Percentiles rank a stretch among this genome's conserved stretches.
Conservation (phyloP, 371 early-diverging fungal genomes). For the Syncephalastrum contaminatum region DNA sequence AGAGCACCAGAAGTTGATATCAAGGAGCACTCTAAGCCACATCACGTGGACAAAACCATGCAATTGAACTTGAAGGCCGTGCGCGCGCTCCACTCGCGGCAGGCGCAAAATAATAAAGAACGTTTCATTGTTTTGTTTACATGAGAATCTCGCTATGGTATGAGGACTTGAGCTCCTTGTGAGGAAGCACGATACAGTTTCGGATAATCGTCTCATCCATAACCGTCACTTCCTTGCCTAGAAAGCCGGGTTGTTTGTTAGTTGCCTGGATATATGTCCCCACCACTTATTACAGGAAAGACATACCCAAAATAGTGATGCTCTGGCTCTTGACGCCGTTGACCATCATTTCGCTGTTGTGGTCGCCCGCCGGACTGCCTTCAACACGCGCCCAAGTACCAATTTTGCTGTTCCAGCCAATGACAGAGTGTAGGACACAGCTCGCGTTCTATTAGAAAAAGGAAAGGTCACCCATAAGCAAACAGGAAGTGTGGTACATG, state of each 20-base stretch:
- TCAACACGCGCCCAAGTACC: slow-evolving; percentile 95
- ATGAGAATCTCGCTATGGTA: slow-evolving; percentile 95
- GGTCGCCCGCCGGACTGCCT: slow-evolving; percentile 71
- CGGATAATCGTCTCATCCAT: slow-evolving; percentile 91
- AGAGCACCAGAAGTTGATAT: too few relatives aligned
- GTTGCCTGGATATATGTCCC: slow-evolving; percentile 54
- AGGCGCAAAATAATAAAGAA: too few relatives aligned
- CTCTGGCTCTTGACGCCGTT: slow-evolving; percentile 91
- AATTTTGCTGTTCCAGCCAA: slow-evolving; percentile 95
- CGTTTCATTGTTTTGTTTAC: slow-evolving; percentile 49
- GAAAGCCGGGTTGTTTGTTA: slow-evolving; percentile 22
- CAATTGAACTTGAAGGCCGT: too few relatives aligned
- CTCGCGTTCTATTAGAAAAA: slow-evolving; percentile 43
- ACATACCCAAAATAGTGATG: slow-evolving; percentile 87
- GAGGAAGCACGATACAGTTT: slow-evolving; percentile 95
- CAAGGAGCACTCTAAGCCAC: too few relatives aligned
- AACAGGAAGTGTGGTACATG: background rate
- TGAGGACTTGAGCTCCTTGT: slow-evolving; percentile 91
- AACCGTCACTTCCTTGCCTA: slow-evolving; percentile 83
- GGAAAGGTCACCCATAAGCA: slow-evolving; percentile 30
- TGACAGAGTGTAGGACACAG: slow-evolving; percentile 88
- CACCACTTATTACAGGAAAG: slow-evolving; percentile 25
- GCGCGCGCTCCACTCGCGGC: too few relatives aligned
- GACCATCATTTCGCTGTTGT: slow-evolving; percentile 69
- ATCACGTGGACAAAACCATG: too few relatives aligned